phyloP scores from a whole-genome alignment of 305 asterid genomes.

The Stenogyne calaminthoides region DNA sequence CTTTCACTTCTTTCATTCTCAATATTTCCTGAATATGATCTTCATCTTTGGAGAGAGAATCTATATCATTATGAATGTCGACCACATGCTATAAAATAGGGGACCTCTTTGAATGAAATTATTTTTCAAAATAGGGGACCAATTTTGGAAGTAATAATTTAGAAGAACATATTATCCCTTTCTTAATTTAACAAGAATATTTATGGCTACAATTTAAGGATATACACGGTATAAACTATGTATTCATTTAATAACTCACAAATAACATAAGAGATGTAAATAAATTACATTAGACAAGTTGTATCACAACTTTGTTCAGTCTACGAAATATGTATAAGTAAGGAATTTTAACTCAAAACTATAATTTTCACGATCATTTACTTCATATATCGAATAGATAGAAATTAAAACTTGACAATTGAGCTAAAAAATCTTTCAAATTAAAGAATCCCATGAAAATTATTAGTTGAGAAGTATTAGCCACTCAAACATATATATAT shows the following conservation, averaged over 20 bases:
- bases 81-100: neutral
- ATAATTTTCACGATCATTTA: neutral
- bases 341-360: too few species aligned
- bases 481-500: conserved; percentile 23
- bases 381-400: neutral
- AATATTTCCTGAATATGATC: neutral
- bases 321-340: neutral
- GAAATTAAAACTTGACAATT: neutral
- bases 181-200: neutral
- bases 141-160: neutral
- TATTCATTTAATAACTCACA: too few species aligned
- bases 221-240: too few species aligned
- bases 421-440: neutral
- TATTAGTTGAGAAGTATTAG: conserved; percentile 11
- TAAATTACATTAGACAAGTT: too few species aligned
- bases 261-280: neutral
- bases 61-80: neutral
- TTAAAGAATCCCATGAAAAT: conserved; percentile 22
- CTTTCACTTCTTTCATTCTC: neutral
- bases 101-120: neutral
- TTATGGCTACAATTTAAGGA: neutral
- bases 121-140: neutral
- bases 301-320: too few species aligned
- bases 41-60: too few species aligned
- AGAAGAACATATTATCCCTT: neutral